These are phyloP conservation scores for Teratosphaeria destructans DNA, from an alignment of 2,329 filamentous ascomycete species.

Conservation along the genomic window DNA sequence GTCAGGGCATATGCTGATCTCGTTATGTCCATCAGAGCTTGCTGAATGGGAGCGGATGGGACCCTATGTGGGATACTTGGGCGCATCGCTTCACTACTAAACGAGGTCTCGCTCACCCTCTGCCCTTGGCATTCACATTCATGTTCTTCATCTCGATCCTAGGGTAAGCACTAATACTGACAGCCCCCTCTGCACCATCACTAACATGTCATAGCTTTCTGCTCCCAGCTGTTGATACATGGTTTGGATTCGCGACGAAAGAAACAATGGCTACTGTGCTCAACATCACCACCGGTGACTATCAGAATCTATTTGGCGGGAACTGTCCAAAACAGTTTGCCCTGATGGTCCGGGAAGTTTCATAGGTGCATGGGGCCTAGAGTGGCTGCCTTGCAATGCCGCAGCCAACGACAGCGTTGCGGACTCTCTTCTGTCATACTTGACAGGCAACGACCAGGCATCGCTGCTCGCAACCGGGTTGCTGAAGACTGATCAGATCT, in stretches of 20 bases:
- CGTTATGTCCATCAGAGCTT: neutral
- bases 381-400: neutral
- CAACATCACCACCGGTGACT: neutral
- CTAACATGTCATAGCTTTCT: neutral
- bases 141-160: neutral
- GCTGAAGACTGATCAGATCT: neutral
- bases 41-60: neutral
- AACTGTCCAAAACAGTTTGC: neutral
- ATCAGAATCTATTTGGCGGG: neutral
- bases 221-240: conserved; percentile 1
- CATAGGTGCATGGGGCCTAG: neutral
- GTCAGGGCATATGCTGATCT: neutral
- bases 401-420: neutral
- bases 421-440: neutral
- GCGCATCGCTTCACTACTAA: neutral
- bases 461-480: neutral
- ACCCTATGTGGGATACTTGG: neutral
- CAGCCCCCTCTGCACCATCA: neutral
- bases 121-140: neutral
- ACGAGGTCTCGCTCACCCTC: neutral
- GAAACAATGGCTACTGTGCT: neutral
- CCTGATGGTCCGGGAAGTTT: neutral
- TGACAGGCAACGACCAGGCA: neutral
- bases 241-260: conserved; percentile 1
- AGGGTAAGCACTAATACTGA: neutral